A percentile compares a stretch with the other conserved stretches of the same genome.
These are phyloP conservation scores for Plasmodium berghei DNA, from an alignment of 169 alveolate genomes.

Conservation along the genomic window DNA sequence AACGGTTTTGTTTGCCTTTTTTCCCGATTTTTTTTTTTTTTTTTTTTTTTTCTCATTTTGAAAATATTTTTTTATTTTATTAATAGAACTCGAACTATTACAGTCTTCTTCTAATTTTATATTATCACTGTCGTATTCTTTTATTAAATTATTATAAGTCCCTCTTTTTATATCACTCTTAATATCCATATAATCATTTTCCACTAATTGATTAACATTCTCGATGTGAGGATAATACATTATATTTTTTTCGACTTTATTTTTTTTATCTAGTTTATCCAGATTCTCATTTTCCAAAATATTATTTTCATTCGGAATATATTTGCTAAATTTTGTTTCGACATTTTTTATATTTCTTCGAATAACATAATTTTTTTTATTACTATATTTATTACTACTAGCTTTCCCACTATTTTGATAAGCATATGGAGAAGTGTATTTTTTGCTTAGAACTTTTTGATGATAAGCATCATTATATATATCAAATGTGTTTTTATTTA, in stretches of 20 bases:
- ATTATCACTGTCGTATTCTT: background rate
- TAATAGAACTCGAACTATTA: conserved; percentile 8
- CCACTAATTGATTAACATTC: background rate
- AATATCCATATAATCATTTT: background rate
- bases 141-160: background rate
- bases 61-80: conserved; percentile 30
- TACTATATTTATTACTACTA: background rate
- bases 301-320: no score
- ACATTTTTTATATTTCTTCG: background rate
- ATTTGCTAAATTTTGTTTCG: background rate
- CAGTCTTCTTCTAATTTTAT: background rate
- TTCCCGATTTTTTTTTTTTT: background rate
- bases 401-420: background rate
- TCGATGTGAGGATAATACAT: background rate
- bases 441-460: conserved; percentile 33
- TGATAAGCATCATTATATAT: conserved; percentile 30
- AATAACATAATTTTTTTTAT: background rate
- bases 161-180: background rate
- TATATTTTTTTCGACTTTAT: no score
- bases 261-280: no score
- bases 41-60: conserved; percentile 15
- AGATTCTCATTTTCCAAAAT: no score
- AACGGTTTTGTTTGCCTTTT: background rate
- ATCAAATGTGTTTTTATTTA: background rate
- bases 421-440: conserved; percentile 58